Conservation (phyloP, 352 stramenopile species). For the Phytophthora crassamura region DNA sequence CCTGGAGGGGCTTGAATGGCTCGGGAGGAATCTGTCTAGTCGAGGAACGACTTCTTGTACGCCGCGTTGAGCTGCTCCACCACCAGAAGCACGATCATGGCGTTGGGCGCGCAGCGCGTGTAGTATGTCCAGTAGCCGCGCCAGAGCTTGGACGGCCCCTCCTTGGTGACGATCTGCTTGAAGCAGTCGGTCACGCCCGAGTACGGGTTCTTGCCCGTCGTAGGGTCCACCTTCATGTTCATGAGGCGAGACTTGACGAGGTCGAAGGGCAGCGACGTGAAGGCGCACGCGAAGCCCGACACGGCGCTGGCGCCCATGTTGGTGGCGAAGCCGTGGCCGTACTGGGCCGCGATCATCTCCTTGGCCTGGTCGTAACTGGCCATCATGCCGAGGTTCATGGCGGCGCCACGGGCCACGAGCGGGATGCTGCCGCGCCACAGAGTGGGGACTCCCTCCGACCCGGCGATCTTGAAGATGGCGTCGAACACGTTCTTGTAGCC, state of each 20-base stretch:
- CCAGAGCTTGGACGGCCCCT: conserved; percentile 97
- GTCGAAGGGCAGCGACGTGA: conserved; percentile 99
- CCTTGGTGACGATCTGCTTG: conserved; percentile 94
- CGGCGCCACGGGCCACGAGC: conserved; percentile 96
- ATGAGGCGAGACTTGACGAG: conserved; percentile 99
- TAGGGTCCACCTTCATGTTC: conserved; percentile 95
- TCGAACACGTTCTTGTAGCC: conserved; percentile 99
- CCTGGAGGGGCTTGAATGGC: background rate
- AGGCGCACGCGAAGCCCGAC: conserved; percentile 97
- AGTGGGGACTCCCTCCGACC: conserved; percentile 87
- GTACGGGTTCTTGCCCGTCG: conserved; percentile 94
- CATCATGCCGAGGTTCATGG: conserved; percentile 99
- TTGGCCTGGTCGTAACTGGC: conserved; percentile 99
- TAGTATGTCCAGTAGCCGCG: conserved; percentile 99
- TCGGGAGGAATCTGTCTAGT: conserved; percentile 32
- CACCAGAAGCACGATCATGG: conserved; percentile 99
- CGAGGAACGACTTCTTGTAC: conserved; percentile 79
- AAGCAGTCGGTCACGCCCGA: conserved; percentile 95
- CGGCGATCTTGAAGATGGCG: conserved; percentile 91
- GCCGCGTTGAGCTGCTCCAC: conserved; percentile 95
- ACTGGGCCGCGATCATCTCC: conserved; percentile 81
- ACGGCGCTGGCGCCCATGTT: conserved; percentile 94
- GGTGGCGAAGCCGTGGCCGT: conserved; percentile 83
- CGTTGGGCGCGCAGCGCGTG: conserved; percentile 97
- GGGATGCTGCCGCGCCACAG: conserved; percentile 93